Evolutionary conservation across 768 basidiomycete genomes (phyloP).

Genomic region (Cubamyces sp.): DNA sequence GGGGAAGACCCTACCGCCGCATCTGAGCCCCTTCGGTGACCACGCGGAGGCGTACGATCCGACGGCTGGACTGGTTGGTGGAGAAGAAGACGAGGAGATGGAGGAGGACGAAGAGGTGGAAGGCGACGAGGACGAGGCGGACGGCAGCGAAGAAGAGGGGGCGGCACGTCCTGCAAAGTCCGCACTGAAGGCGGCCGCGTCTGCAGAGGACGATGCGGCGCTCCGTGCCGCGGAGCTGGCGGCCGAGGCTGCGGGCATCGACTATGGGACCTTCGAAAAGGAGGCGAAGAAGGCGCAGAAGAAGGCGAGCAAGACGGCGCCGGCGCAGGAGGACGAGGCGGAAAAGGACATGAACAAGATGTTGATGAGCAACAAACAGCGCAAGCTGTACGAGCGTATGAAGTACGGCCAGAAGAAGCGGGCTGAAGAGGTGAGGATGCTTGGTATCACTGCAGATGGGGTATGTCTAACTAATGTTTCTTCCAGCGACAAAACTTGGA

Average conservation of each 20-base stretch:
- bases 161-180: conserved; percentile 31
- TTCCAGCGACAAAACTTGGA: conserved; percentile 34
- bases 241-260: conserved; percentile 87
- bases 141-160: conserved; percentile 35
- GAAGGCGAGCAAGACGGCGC: conserved; percentile 42
- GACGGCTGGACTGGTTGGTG: conserved; percentile 42
- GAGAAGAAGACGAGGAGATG: conserved; percentile 39
- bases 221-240: conserved; percentile 88
- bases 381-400: conserved; percentile 92
- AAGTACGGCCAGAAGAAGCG: conserved; percentile 83
- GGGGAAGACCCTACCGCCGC: conserved; percentile 87
- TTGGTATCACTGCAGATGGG: not conserved
- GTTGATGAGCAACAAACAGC: conserved; percentile 95
- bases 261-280: conserved; percentile 78
- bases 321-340: conserved; percentile 32
- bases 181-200: conserved; percentile 38
- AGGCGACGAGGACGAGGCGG: conserved; percentile 37
- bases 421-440: conserved; percentile 68
- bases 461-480: not conserved
- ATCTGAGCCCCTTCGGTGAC: conserved; percentile 94
- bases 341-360: conserved; percentile 96
- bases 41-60: conserved; percentile 79
- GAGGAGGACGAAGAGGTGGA: conserved; percentile 39
- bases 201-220: conserved; percentile 62
- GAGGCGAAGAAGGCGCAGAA: conserved; percentile 66